A percentile compares a stretch with the other conserved stretches of the same genome.
These are phyloP conservation scores for Schwanniomyces sp. DNA, from an alignment of 805 yeast genomes.

Conservation along the genomic window DNA sequence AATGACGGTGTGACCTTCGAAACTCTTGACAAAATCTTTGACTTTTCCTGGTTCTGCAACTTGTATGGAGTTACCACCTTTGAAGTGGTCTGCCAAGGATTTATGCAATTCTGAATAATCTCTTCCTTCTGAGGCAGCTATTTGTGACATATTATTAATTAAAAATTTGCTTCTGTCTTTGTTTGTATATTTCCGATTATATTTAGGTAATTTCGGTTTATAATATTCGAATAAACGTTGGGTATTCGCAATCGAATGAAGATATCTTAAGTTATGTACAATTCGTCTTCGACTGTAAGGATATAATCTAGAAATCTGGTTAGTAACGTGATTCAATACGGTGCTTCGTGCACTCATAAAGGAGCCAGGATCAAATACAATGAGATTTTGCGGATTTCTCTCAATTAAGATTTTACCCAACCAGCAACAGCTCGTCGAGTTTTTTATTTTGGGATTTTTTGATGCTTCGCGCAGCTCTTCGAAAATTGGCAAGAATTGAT, in stretches of 20 bases:
- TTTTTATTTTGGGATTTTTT: not conserved
- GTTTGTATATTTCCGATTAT: not conserved
- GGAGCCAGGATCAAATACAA: not conserved
- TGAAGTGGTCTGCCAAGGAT: constrained; percentile 67
- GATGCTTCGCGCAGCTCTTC: not conserved
- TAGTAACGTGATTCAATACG: constrained; percentile 1
- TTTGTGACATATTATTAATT: constrained; percentile 1
- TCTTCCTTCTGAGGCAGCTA: constrained; percentile 1
- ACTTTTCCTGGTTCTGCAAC: constrained; percentile 76
- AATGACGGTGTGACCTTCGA: constrained; percentile 95
- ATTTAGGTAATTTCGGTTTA: not conserved
- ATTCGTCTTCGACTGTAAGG: not conserved
- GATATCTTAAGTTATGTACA: constrained; percentile 4
- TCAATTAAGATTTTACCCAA: not conserved
- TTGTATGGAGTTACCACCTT: constrained; percentile 77
- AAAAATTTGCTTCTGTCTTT: not conserved
- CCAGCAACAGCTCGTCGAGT: not conserved
- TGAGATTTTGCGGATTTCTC: not conserved
- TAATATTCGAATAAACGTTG: not conserved
- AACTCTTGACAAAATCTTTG: constrained; percentile 78
- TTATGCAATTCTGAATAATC: constrained; percentile 29
- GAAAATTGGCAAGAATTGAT: not conserved
- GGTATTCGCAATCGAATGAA: constrained; percentile 3
- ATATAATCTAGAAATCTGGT: not conserved
- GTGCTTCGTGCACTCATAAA: constrained; percentile 6